phyloP scores from a whole-genome alignment of 495 filamentous ascomycete species.

The Penicillium goetzii region DNA sequence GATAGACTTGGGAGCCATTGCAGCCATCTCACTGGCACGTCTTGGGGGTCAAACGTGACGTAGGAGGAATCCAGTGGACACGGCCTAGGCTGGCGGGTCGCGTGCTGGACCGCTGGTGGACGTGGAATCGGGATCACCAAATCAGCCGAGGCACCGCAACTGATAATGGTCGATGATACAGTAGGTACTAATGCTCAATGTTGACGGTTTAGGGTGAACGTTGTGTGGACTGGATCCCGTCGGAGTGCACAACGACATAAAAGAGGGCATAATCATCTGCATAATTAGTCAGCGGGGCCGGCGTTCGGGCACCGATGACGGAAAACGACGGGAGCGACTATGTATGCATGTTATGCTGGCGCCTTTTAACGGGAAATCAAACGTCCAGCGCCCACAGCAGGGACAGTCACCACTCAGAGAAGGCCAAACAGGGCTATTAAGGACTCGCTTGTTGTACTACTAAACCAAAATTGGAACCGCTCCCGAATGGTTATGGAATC shows the following conservation, averaged over 20 bases:
- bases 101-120: background rate
- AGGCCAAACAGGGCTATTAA: too few relatives aligned
- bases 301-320: background rate
- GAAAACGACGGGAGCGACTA: too few relatives aligned
- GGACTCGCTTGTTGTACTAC: too few relatives aligned
- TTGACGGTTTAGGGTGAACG: background rate
- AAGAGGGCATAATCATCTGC: background rate
- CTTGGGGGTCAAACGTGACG: background rate
- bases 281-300: conserved; percentile 27
- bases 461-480: too few relatives aligned
- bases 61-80: background rate
- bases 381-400: too few relatives aligned
- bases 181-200: background rate
- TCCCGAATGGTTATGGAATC: too few relatives aligned
- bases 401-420: too few relatives aligned
- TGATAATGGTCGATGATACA: background rate
- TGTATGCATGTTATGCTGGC: too few relatives aligned
- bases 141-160: background rate
- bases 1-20: conserved; percentile 15
- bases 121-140: background rate
- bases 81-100: background rate
- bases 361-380: too few relatives aligned
- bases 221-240: conserved; percentile 5
- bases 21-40: conserved; percentile 15
- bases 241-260: background rate